Percentiles rank a stretch among this genome's conserved stretches.
Evolutionary conservation across 2,329 filamentous ascomycete species (phyloP).

Genomic region (Fusarium bactridioides): DNA sequence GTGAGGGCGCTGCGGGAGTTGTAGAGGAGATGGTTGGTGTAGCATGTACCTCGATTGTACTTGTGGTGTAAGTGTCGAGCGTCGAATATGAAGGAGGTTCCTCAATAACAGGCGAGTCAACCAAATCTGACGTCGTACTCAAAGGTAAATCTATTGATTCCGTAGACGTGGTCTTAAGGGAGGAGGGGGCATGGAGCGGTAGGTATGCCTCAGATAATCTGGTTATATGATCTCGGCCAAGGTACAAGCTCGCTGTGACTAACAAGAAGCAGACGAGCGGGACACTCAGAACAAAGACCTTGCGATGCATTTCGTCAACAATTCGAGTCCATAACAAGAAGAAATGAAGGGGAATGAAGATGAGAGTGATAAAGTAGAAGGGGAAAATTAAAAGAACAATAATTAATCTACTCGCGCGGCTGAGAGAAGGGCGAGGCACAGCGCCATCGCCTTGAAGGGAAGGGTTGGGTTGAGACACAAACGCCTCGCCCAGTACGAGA

Average conservation of each 20-base stretch:
- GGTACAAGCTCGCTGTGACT: slow-evolving; percentile 25
- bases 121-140: background rate
- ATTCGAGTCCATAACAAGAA: background rate
- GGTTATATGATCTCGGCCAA: slow-evolving; percentile 35
- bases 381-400: background rate
- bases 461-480: slow-evolving; percentile 20
- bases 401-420: background rate
- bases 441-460: slow-evolving; percentile 1
- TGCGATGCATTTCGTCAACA: slow-evolving; percentile 34
- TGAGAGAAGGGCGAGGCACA: slow-evolving; percentile 22
- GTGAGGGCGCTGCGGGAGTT: background rate
- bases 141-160: background rate
- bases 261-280: slow-evolving; percentile 32
- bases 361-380: background rate
- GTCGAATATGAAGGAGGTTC: slow-evolving; percentile 3
- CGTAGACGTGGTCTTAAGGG: background rate
- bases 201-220: slow-evolving; percentile 27
- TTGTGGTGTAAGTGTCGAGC: background rate
- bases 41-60: background rate
- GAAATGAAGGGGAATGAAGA: background rate
- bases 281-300: slow-evolving; percentile 25
- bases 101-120: background rate
- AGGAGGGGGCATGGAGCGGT: slow-evolving; percentile 11
- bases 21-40: background rate
- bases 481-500: background rate